Evolutionary conservation across 2,329 filamentous ascomycete species (phyloP).

Genomic region (Fonsecaea multimorphosa): DNA sequence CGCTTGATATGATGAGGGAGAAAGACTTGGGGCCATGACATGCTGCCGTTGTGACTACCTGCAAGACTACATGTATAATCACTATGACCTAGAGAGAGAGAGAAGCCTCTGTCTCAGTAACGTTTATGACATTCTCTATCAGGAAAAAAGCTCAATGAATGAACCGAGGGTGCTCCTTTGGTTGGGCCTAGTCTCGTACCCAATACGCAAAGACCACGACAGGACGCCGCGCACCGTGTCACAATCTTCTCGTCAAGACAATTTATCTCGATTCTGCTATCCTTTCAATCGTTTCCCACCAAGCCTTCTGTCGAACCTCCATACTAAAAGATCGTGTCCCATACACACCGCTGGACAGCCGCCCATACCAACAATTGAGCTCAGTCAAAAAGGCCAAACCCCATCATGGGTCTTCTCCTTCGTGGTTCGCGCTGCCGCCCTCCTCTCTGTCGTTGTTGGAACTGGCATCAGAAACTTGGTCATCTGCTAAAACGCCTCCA

Average conservation of each 20-base stretch:
- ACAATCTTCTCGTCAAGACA: not conserved
- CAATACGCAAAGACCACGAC: not conserved
- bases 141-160: not conserved
- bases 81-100: not conserved
- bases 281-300: not conserved
- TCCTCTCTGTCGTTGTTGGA: not conserved
- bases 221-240: not conserved
- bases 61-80: not conserved
- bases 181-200: not conserved
- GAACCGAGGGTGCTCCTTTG: not conserved
- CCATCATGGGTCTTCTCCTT: not conserved
- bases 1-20: not conserved
- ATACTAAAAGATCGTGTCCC: not conserved
- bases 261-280: not conserved
- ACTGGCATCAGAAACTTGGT: not conserved
- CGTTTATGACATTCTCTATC: not conserved
- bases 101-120: not conserved
- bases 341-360: not conserved
- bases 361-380: not conserved
- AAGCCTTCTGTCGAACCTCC: not conserved
- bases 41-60: not conserved
- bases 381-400: not conserved
- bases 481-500: not conserved
- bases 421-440: not conserved
- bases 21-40: not conserved